phyloP scores from a whole-genome alignment of 345 rosid genomes.

The Geranium brycei region DNA sequence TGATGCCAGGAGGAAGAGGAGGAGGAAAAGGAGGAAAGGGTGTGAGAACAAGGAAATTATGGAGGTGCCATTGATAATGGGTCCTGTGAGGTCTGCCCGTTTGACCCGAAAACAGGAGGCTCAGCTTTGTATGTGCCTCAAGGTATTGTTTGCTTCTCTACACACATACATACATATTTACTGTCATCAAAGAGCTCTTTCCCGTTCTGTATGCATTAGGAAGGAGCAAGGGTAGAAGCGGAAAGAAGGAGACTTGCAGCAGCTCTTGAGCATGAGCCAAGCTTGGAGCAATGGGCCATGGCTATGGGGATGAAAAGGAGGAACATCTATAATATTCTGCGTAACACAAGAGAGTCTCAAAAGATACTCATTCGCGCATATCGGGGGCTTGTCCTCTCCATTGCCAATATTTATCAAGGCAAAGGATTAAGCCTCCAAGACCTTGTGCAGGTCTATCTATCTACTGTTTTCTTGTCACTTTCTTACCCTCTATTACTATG shows the following conservation, averaged over 20 bases:
- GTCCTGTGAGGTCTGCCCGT: constrained; percentile 15
- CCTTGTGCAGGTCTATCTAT: constrained; percentile 34
- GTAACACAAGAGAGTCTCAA: constrained; percentile 33
- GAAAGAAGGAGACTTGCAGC: constrained; percentile 22
- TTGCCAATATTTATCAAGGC: constrained; percentile 38
- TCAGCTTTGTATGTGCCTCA: constrained; percentile 33
- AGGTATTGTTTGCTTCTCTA: constrained; percentile 15
- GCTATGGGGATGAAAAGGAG: constrained; percentile 16
- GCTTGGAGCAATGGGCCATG: constrained; percentile 17
- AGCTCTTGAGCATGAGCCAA: constrained; percentile 17
- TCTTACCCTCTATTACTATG: constrained; percentile 2
- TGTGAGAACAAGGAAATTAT: constrained; percentile 10
- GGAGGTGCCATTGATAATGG: constrained; percentile 4
- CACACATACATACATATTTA: too few species aligned
- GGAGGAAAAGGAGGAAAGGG: constrained; percentile 28
- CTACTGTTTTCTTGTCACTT: not conserved
- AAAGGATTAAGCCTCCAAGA: constrained; percentile 45
- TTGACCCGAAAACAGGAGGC: constrained; percentile 37
- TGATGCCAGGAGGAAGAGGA: constrained; percentile 26
- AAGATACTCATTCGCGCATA: constrained; percentile 32
- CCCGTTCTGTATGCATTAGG: constrained; percentile 11
- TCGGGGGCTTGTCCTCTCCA: constrained; percentile 35
- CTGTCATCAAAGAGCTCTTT: too few species aligned
- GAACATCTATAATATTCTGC: constrained; percentile 24
- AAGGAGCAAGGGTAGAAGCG: constrained; percentile 36